phyloP scores from a whole-genome alignment of 192 early-diverging fungal genomes.

The Cetraspora pellucida region DNA sequence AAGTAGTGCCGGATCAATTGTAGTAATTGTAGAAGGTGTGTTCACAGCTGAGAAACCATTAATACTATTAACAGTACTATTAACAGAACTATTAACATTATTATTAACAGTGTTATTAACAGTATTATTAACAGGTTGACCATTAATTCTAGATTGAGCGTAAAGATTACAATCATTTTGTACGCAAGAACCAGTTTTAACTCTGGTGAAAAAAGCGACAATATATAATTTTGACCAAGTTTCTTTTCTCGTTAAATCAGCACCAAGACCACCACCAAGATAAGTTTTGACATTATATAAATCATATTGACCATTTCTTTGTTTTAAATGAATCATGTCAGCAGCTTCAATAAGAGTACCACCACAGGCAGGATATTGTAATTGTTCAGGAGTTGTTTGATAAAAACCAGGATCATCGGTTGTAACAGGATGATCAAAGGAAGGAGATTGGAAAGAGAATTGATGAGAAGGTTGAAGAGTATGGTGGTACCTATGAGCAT shows the following conservation, averaged over 20 bases:
- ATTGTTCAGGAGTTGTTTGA: conserved; percentile 42
- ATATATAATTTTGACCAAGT: conserved; percentile 55
- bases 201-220: conserved; percentile 47
- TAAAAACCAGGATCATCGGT: conserved; percentile 43
- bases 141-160: neutral
- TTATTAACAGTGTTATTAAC: neutral
- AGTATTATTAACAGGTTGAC: neutral
- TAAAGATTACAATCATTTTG: neutral
- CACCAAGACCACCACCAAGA: conserved; percentile 64
- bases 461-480: conserved; percentile 29
- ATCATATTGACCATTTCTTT: conserved; percentile 47
- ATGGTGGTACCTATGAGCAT: conserved; percentile 9
- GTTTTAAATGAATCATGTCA: conserved; percentile 51
- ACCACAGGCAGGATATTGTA: conserved; percentile 7
- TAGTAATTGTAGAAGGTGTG: neutral
- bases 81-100: neutral
- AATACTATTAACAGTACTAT: neutral
- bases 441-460: conserved; percentile 37
- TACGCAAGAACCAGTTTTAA: conserved; percentile 20
- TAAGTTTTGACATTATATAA: conserved; percentile 53
- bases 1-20: conserved; percentile 12
- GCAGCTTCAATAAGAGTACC: conserved; percentile 43
- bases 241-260: conserved; percentile 46
- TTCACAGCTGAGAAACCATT: neutral
- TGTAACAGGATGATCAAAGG: conserved; percentile 39